Evolutionary conservation across 257 asterid species (phyloP), one percentile per base, ranked within the genome.

Genomic region (Solanum virginianum): DNA sequence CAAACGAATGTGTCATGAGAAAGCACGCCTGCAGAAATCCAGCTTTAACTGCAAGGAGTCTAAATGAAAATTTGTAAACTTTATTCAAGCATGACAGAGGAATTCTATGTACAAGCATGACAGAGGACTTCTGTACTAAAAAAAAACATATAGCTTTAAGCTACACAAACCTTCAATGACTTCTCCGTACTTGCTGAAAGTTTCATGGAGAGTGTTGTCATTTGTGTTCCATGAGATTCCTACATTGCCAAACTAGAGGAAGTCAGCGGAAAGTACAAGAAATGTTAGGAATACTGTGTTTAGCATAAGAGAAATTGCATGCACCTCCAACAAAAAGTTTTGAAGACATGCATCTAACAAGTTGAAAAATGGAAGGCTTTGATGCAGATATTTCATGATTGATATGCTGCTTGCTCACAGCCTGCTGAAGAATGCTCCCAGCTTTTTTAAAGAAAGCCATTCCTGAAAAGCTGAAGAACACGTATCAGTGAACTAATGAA

Each of bases 401-500:
- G 83, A 94, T 72, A 69, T 88, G 91, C 55, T 71, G 80, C 65
- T 81, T 91, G 82, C 85, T 85, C 45, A 90, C 84, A 18, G 89
- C 87, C 70, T 88, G 94, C 85, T 94, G 86, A 65, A 96, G 82
- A 18, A 93, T 75, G 80, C 85, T 88, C 36, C 94, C 95, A 85
- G 94, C 93, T 88, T 92, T 96, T 86, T 93, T 87, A 55, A 96
- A 84, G 86, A 96, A 93, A 72, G 98, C 97, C 99, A 96, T 96
- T 62, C 69, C 80, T 71, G 68, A 83, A 18, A 66, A 18, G 29
- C 8, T 9, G 65, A 53, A 83, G 45, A 83, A 32, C 60, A 43
- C 5, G 3, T 24, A 24, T 29, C 45, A 51, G 39, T 51, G 43
- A 77, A 51, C 15, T 14, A 26, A 51, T 75, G 45, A 51, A 77